Evolutionary conservation across 257 asterid species (phyloP).

Genomic region (Echites panduratus): DNA sequence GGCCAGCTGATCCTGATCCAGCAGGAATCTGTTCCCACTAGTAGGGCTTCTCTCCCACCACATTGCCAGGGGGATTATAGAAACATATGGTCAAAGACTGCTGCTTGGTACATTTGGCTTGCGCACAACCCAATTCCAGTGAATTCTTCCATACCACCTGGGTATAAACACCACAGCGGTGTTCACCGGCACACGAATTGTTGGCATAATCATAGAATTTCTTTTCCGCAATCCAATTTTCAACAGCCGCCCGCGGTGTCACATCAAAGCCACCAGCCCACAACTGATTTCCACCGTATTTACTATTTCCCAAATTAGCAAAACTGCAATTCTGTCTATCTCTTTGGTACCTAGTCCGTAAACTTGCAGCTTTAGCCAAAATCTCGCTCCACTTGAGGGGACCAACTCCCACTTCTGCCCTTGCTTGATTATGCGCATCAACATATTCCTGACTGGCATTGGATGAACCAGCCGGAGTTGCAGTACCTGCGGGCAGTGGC

Average conservation of each 20-base stretch:
- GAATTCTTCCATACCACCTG: slow-evolving; percentile 90
- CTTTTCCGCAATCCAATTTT: slow-evolving; percentile 75
- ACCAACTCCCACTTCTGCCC: slow-evolving; percentile 65
- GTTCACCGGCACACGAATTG: slow-evolving; percentile 52
- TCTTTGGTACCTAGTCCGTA: slow-evolving; percentile 54
- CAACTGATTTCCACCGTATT: slow-evolving; percentile 77
- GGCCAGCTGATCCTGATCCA: not conserved
- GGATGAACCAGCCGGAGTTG: slow-evolving; percentile 18
- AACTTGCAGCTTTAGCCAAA: slow-evolving; percentile 64
- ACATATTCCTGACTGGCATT: slow-evolving; percentile 39
- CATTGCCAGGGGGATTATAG: slow-evolving; percentile 85
- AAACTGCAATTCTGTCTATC: slow-evolving; percentile 65
- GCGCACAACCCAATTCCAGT: slow-evolving; percentile 67
- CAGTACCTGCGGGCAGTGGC: slow-evolving; percentile 22
- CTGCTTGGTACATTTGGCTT: slow-evolving; percentile 45
- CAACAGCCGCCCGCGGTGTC: slow-evolving; percentile 59
- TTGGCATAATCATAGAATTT: slow-evolving; percentile 48
- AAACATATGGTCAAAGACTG: slow-evolving; percentile 58
- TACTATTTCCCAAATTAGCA: slow-evolving; percentile 45
- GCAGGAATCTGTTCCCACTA: slow-evolving; percentile 13
- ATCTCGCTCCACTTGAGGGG: slow-evolving; percentile 63
- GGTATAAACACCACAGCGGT: slow-evolving; percentile 76
- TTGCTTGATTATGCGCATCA: slow-evolving; percentile 66
- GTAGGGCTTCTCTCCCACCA: slow-evolving; percentile 87
- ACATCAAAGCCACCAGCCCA: slow-evolving; percentile 48